These are phyloP conservation scores for Tilletia walkeri DNA, from an alignment of 1,284 basidiomycete species.

Conservation along the genomic window DNA sequence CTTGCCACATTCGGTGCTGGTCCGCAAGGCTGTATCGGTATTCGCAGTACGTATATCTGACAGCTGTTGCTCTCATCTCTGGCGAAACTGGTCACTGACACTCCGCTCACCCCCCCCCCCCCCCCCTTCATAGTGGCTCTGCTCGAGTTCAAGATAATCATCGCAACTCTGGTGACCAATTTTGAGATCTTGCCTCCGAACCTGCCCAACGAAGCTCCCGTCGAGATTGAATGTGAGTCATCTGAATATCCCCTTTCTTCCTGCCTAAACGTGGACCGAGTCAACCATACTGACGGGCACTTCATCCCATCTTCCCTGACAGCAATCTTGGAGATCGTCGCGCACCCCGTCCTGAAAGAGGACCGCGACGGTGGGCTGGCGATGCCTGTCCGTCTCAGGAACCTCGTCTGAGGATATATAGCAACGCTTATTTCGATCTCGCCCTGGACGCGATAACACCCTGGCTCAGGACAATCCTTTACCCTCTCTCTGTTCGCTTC, in stretches of 20 bases:
- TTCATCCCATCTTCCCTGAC: neutral
- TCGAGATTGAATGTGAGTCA: slow-evolving; percentile 1
- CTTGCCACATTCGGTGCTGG: slow-evolving; percentile 1
- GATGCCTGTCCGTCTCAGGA: slow-evolving; percentile 2
- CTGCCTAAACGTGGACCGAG: neutral
- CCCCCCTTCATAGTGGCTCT: slow-evolving; percentile 1
- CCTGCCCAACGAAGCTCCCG: slow-evolving; percentile 11
- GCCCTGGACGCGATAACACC: too few species aligned
- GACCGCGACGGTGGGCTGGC: neutral
- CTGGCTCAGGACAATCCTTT: too few species aligned
- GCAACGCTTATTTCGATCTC: too few species aligned
- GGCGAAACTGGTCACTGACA: neutral
- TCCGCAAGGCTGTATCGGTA: neutral
- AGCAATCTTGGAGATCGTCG: slow-evolving; percentile 6
- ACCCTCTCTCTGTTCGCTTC: too few species aligned
- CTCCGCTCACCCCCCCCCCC: neutral
- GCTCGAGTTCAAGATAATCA: neutral
- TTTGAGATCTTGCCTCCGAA: slow-evolving; percentile 15
- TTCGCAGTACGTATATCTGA: slow-evolving; percentile 6
- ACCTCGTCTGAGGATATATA: too few species aligned
- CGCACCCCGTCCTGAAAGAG: neutral
- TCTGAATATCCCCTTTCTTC: neutral
- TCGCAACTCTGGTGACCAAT: neutral
- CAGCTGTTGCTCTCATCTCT: neutral
- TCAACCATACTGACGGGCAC: neutral